Evolutionary conservation across 371 early-diverging fungal species (phyloP).

Genomic region (Mortierella sp.): DNA sequence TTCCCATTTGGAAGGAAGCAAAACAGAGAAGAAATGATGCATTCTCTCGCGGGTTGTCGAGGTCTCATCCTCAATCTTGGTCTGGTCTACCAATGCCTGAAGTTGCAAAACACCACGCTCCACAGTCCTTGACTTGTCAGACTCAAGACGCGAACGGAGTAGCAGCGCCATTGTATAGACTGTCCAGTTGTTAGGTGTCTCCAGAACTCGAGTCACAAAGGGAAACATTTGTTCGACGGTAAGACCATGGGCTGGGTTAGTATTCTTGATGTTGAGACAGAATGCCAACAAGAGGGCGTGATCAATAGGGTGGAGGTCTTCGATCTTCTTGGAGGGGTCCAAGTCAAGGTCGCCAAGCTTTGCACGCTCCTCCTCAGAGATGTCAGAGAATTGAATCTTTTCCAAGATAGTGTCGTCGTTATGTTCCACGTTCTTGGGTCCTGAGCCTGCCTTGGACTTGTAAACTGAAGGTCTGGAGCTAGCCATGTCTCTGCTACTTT

Average conservation of each 20-base stretch:
- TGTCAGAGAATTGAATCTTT: slow-evolving; percentile 70
- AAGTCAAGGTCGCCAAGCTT: slow-evolving; percentile 54
- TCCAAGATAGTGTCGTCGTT: slow-evolving; percentile 96
- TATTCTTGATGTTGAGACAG: slow-evolving; percentile 93
- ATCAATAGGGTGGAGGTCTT: slow-evolving; percentile 79
- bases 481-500: slow-evolving; percentile 68
- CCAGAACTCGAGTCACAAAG: slow-evolving; percentile 90
- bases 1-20: slow-evolving; percentile 94
- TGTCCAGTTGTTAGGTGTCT: slow-evolving; percentile 96
- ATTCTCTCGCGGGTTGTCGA: slow-evolving; percentile 80
- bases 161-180: slow-evolving; percentile 95
- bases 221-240: slow-evolving; percentile 95
- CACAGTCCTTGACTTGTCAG: slow-evolving; percentile 88
- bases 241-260: slow-evolving; percentile 92
- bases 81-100: slow-evolving; percentile 95
- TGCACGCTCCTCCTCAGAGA: slow-evolving; percentile 37
- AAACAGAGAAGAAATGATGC: slow-evolving; percentile 80
- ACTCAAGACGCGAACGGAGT: slow-evolving; percentile 90
- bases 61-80: slow-evolving; percentile 78
- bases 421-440: slow-evolving; percentile 80
- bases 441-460: slow-evolving; percentile 36
- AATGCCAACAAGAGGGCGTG: slow-evolving; percentile 91
- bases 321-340: slow-evolving; percentile 57
- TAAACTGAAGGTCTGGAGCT: slow-evolving; percentile 36
- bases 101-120: slow-evolving; percentile 93